Base-by-base conservation (phyloP, 352 stramenopile species). In the Phytophthora pini region DNA sequence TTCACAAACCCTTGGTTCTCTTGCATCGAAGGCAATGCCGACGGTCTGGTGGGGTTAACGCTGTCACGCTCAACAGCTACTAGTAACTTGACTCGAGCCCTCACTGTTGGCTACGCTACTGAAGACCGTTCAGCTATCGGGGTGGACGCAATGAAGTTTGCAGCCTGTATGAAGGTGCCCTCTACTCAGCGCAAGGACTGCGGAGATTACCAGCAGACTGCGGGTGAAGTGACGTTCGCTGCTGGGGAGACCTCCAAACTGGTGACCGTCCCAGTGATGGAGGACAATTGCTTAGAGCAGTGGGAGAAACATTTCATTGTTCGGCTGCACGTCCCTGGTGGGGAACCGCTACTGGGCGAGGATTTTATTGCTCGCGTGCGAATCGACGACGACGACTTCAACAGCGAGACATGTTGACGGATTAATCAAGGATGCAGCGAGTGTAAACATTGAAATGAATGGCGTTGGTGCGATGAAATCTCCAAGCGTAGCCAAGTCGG, bases 331-430 rank as follows among this genome's bases (percentile, higher is more conserved):
- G 84, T 98, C 17, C 89, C 95, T 15, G 97, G 97, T 0, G 94
- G 90, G 3, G 90, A 95, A 17, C 72, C 84, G 5, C 65, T 99
- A 22, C 68, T 94, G 13, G 96, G 97, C 20, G 89, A 98, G 66
- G 74, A 93, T 57, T 98, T 94, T 61, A 51, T 94, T n/a, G 76
- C 92, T 1, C 71, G 71, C 1, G 83, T 98, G 27, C 82, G 94
- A 29, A 98, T 98, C 56, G 94, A 98, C 62, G 94, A 98, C 68
- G 86, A 98, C 66, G 94, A 98, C 66, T 96, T 89, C 55, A 79
- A 61, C 26, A 77, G 64, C 39, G 77, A 90, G 8, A 41, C 76
- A 32, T 93, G 84, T 61, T 89, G 46, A 60, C 26, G 15, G 7
- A 43, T 12, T 38, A 48, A 40, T 49, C 44, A 51, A 36, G 12